phyloP scores from a whole-genome alignment of 441 rosid species.

The Adansonia gregorii region DNA sequence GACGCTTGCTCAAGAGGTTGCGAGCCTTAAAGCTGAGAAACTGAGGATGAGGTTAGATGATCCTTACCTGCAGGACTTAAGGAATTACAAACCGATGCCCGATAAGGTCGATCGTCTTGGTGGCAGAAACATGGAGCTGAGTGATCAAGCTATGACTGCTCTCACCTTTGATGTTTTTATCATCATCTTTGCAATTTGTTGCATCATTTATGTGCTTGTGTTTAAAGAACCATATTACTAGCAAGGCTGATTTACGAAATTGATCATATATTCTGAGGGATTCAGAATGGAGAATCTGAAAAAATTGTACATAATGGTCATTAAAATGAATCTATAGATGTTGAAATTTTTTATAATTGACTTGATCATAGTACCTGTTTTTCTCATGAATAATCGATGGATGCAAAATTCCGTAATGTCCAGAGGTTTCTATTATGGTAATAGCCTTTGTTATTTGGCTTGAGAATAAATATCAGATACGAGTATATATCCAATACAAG shows the following conservation, averaged over 20 bases:
- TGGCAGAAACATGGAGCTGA: slow-evolving; percentile 72
- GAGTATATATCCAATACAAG: too few species aligned
- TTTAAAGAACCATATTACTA: slow-evolving; percentile 70
- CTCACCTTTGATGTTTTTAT: slow-evolving; percentile 68
- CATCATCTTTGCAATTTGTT: slow-evolving; percentile 58
- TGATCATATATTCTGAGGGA: neutral
- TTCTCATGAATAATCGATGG: neutral
- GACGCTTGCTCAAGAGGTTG: slow-evolving; percentile 85
- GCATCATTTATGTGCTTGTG: slow-evolving; percentile 56
- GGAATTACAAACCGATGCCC: slow-evolving; percentile 53
- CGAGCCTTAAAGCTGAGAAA: slow-evolving; percentile 78
- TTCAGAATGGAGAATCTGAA: neutral
- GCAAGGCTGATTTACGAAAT: neutral
- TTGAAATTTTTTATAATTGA: neutral
- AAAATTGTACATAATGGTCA: neutral
- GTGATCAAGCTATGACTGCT: slow-evolving; percentile 83
- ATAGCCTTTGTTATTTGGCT: too few species aligned
- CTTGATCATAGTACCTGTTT: neutral
- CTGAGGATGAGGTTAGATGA: slow-evolving; percentile 74
- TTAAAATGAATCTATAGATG: neutral
- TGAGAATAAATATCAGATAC: too few species aligned
- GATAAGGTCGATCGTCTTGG: slow-evolving; percentile 88
- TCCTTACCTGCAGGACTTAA: slow-evolving; percentile 62
- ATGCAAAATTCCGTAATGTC: neutral
- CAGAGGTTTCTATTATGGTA: too few species aligned